Evolutionary conservation across 352 stramenopile species (phyloP), one percentile per base, ranked within the genome.

Genomic region (Pythium biforme): DNA sequence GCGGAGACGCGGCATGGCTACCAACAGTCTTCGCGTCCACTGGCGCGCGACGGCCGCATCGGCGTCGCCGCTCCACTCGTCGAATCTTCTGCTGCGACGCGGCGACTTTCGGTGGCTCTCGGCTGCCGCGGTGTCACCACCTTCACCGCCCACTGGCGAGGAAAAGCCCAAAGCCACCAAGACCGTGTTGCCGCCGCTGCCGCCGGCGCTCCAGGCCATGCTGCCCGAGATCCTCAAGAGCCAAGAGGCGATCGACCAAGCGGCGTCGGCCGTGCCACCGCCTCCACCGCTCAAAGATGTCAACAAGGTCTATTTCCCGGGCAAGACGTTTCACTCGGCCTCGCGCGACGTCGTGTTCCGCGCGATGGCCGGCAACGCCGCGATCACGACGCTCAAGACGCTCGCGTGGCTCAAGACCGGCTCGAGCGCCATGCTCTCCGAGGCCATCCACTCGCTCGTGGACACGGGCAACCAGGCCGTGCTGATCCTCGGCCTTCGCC

Each of bases 391-490:
- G 14, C 76, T 93, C 20, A 99, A 99, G 78, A 81, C 94, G 25
- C 71, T 83, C 40, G 94, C 89, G 45, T 98, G 83, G 69, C 62
- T 97, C 60, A 96, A 96, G 57, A 98, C 89, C 6, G 96, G 96
- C 45, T 98, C 89, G 17, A 98, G 84, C 53, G 94, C 94, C 25
- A 99, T 99, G 96, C 75, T 99, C 33, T 97, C 94, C 12, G 97
- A 99, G 75, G 94, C 97, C 27, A 96, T 99, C 48, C 97, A 99
- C 76, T 98, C 89, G 26, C 85, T 98, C 22, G 96, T 98, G 0
- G 97, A 99, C 77, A 98, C 92, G 49, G 96, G 90, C 25, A 99
- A 99, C 75, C 97, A 99, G 69, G 86, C 83, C 8, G 79, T 99
- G 15, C 76, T 97, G 15, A 86, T 95, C 33, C 67, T 94, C 22